Conservation (phyloP, 768 basidiomycete genomes). For the Mrakia blollopis region DNA sequence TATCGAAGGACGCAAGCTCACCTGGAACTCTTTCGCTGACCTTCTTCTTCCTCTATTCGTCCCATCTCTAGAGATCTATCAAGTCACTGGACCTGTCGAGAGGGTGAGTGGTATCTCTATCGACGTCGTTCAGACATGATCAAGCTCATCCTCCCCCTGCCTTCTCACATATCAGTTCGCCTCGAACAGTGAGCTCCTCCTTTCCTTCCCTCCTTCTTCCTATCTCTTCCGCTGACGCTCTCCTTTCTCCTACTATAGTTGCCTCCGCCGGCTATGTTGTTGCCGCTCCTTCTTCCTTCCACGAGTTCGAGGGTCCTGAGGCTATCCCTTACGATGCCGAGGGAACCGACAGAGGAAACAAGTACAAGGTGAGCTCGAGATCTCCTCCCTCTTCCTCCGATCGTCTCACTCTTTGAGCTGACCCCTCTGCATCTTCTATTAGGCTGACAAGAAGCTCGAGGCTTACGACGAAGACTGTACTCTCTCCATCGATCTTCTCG, state of each 20-base stretch:
- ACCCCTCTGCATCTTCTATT: background rate
- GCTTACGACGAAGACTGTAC: slow-evolving; percentile 89
- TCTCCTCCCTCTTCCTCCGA: background rate
- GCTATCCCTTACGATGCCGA: slow-evolving; percentile 50
- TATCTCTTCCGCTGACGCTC: background rate
- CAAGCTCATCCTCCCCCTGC: background rate
- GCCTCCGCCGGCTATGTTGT: slow-evolving; percentile 53
- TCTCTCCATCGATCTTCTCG: slow-evolving; percentile 68
- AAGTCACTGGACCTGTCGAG: slow-evolving; percentile 83
- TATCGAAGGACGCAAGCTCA: background rate
- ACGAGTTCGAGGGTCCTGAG: slow-evolving; percentile 87
- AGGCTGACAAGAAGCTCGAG: slow-evolving; percentile 81
- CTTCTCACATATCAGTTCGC: background rate
- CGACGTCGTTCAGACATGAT: background rate
- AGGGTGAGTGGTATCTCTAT: slow-evolving; percentile 44
- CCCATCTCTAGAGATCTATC: slow-evolving; percentile 56
- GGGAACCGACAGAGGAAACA: slow-evolving; percentile 89
- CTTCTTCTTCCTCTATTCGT: background rate
- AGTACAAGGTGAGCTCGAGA: slow-evolving; percentile 66
- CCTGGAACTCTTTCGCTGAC: slow-evolving; percentile 2
- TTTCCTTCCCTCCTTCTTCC: background rate
- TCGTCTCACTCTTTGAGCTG: background rate
- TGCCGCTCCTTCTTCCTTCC: slow-evolving; percentile 54
- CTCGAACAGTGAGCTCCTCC: slow-evolving; percentile 17
- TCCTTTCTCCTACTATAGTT: slow-evolving; percentile 55